Base-by-base conservation (phyloP, 1,284 basidiomycete genomes). In the Trichosporon faecale region DNA sequence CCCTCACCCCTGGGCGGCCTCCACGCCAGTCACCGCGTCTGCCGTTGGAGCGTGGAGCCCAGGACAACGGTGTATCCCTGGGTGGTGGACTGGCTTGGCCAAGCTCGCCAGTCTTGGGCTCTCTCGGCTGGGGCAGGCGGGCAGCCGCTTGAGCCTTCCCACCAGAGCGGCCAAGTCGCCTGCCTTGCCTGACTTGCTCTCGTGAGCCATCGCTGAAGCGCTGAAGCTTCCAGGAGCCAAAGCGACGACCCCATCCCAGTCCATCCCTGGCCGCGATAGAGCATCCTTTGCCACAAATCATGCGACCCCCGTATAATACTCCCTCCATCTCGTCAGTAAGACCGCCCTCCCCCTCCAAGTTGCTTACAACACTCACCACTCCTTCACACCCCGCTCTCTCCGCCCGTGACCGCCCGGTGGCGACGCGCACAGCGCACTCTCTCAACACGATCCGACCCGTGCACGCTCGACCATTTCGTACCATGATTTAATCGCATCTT, bases 251-350 rank as follows among this genome's bases (percentile, higher is more conserved):
- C 44, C 44, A n/a, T 18, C 44, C 44, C 44, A n/a, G 44, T 52
- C 49, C 23, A 23, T 25, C 23, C 49, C 49, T 52, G 49, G 49
- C 49, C 23, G 16, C 35, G 35, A 37, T 37, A 37, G 35, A 12
- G 49, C 21, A 9, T 52, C 49, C 49, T 52, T 52, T 52, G 49
- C 49, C 49, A 52, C 49, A 52, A 52, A 52, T 52, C 49, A 52
- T 21, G 49, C 49, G 49, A 52, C 49, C 49, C 33, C 37, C 21
- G 49, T 52, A 52, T 52, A 52, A 52, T 52, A 52, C 49, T 52
- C 23, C 49, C 49, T 52, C 49, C 49, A 23, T 25, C 21, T 25
- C 21, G 8, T 23, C 21, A 9, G 49, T 23, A 11, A 25, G 21
- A 3, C 21, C 49, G 3, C 7, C 49, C 49, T 23, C 12, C 49